phyloP scores from a whole-genome alignment of 768 basidiomycete species.

The Tephrocybe rancida region DNA sequence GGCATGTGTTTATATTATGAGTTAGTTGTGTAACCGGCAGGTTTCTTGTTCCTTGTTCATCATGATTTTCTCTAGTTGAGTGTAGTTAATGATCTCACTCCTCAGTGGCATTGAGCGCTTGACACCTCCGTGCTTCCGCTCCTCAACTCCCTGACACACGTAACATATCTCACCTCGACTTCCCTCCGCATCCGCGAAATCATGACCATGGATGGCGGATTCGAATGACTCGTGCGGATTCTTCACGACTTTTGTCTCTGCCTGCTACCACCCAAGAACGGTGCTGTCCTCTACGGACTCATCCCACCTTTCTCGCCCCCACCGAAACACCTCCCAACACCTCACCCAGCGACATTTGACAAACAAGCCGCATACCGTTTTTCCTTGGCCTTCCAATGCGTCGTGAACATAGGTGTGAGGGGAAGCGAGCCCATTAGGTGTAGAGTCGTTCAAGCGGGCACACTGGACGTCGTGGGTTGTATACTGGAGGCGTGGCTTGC shows the following conservation, averaged over 20 bases:
- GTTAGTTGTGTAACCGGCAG: conserved; percentile 92
- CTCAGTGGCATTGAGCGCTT: conserved; percentile 35
- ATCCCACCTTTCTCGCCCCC: conserved; percentile 66
- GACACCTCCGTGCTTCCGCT: conserved; percentile 50
- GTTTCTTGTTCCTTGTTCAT: conserved; percentile 47
- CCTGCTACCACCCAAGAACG: conserved; percentile 81
- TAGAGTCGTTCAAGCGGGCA: conserved; percentile 93
- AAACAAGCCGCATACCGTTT: conserved; percentile 88
- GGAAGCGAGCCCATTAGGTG: conserved; percentile 92
- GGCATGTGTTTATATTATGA: conserved; percentile 92
- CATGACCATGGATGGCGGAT: conserved; percentile 96
- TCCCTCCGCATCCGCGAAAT: conserved; percentile 98
- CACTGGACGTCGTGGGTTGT: conserved; percentile 90
- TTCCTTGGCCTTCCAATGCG: conserved; percentile 92
- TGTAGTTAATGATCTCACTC: conserved; percentile 1
- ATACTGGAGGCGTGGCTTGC: conserved; percentile 93
- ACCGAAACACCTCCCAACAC: conserved; percentile 57
- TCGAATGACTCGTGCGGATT: conserved; percentile 93
- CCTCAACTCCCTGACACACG: conserved; percentile 93
- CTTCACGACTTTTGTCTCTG: conserved; percentile 85
- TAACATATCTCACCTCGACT: conserved; percentile 95
- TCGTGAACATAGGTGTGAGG: conserved; percentile 95
- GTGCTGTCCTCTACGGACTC: conserved; percentile 76
- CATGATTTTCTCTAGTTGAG: no score
- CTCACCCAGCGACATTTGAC: conserved; percentile 73